Evolutionary conservation across 2,329 filamentous ascomycete species (phyloP).

Genomic region (Bipolaris sorokiniana): DNA sequence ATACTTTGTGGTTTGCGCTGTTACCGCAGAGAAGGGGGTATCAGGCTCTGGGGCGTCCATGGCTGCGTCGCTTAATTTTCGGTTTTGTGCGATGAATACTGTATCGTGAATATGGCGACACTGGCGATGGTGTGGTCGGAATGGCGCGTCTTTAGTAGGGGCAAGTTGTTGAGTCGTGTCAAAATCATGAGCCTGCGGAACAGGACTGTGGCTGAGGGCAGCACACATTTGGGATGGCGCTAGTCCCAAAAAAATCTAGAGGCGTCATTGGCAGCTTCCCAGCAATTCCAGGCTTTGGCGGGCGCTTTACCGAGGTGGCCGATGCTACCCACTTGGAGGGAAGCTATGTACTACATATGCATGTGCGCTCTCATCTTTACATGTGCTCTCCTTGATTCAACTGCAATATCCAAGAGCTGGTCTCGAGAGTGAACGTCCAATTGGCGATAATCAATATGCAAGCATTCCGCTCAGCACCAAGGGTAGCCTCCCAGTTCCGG

Average conservation of each 20-base stretch:
- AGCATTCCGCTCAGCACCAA: slow-evolving; percentile 64
- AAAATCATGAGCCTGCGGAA: slow-evolving; percentile 33
- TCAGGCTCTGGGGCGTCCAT: slow-evolving; percentile 92
- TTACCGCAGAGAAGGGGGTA: slow-evolving; percentile 90
- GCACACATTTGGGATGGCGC: slow-evolving; percentile 5
- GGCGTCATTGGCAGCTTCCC: slow-evolving; percentile 1
- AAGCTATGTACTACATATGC: slow-evolving; percentile 5
- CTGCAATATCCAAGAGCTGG: not conserved
- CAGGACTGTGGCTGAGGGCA: slow-evolving; percentile 30
- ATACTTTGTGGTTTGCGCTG: slow-evolving; percentile 78
- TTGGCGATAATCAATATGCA: slow-evolving; percentile 48
- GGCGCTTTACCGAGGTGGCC: slow-evolving; percentile 35
- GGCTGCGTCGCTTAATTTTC: slow-evolving; percentile 9
- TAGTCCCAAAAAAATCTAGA: slow-evolving; percentile 4
- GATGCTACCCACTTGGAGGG: slow-evolving; percentile 30
- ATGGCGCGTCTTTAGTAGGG: slow-evolving; percentile 3
- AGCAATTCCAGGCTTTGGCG: slow-evolving; percentile 14
- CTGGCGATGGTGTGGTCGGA: slow-evolving; percentile 9
- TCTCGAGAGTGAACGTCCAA: slow-evolving; percentile 3
- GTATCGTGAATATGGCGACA: not conserved
- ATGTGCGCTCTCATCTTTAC: not conserved
- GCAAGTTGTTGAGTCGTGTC: slow-evolving; percentile 38
- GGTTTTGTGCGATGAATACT: not conserved
- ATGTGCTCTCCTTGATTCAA: slow-evolving; percentile 2
- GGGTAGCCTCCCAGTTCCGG: slow-evolving; percentile 65